A percentile compares a stretch with the other conserved stretches of the same genome.
phyloP scores from a whole-genome alignment of 441 rosid genomes.

The California macrophylla region DNA sequence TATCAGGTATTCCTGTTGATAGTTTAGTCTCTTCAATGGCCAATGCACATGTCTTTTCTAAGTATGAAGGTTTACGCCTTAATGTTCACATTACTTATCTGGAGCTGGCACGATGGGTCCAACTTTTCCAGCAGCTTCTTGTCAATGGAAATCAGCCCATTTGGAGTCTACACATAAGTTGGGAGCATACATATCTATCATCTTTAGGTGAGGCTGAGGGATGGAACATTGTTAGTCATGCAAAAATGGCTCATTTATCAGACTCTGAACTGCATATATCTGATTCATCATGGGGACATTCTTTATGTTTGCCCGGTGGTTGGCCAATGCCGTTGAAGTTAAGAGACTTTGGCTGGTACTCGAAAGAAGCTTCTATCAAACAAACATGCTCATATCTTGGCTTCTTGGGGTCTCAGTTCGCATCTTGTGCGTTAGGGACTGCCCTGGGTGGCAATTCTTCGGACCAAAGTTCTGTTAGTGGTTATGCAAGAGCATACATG shows the following conservation, averaged over 20 bases:
- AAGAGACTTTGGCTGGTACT: constrained; percentile 51
- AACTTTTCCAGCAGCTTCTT: constrained; percentile 73
- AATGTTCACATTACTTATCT: constrained; percentile 58
- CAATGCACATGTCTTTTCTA: constrained; percentile 70
- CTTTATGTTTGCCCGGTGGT: constrained; percentile 67
- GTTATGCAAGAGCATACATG: constrained; percentile 20
- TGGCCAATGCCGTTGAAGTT: constrained; percentile 72
- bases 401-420: constrained; percentile 57
- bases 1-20: constrained; percentile 62
- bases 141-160: constrained; percentile 57
- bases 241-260: constrained; percentile 40
- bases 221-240: constrained; percentile 47
- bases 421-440: constrained; percentile 30
- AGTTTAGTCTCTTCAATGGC: constrained; percentile 76
- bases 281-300: constrained; percentile 26
- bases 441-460: constrained; percentile 18
- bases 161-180: constrained; percentile 86
- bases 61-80: constrained; percentile 39
- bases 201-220: constrained; percentile 72
- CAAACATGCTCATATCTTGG: constrained; percentile 83
- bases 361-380: constrained; percentile 57
- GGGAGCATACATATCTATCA: constrained; percentile 82
- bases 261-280: constrained; percentile 23
- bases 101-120: constrained; percentile 86
- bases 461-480: constrained; percentile 24